Base-by-base conservation (phyloP, 176 grass and related monocot genomes). In the Eremochloa ophiuroides region DNA sequence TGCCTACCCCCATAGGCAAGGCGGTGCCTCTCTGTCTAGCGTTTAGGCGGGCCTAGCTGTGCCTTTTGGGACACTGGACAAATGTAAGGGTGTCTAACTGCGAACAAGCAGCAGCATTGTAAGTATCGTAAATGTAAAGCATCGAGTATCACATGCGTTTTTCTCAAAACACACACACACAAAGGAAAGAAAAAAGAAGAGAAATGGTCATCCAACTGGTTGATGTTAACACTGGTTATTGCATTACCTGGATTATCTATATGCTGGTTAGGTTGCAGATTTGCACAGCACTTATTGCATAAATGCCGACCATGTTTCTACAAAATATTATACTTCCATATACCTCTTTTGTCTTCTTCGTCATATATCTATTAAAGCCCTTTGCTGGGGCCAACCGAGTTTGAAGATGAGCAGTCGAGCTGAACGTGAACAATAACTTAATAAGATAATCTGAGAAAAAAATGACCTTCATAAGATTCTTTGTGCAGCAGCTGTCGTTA, bases 151-250 rank as follows among this genome's bases (percentile, higher is more conserved):
- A 34, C 40, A 63, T 14, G 41, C 13, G 60, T 62, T 29, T 30
- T 29, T 26, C 11, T 51, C 22, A 67, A 34, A 50, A 61, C n/a
- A n/a, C n/a, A n/a, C n/a, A n/a, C n/a, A n/a, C n/a, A n/a, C 50
- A 35, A 78, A 79, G 12, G 43, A 67, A 67, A 64, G 50, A 28
- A 66, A 35, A 47, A 26, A 79, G 22, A 68, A 37, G 77, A 51
- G 77, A 25, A 65, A n/a, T 8, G 7, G 11, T 39, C 23, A 15
- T 48, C 43, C 63, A 39, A 51, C 14, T 50, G 2, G 30, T 62
- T 5, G 3, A 25, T 79, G 23, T 85, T 61, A 50, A 62, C 25
- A 13, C 28, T 42, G 42, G 31, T 28, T 79, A 33, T 85, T 78
- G 65, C 59, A 62, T 50, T 71, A 23, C 39, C 17, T 46, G 12